Conservation (phyloP, 176 grass and related monocot species). For the barley (Hordeum vulgare) region DNA sequence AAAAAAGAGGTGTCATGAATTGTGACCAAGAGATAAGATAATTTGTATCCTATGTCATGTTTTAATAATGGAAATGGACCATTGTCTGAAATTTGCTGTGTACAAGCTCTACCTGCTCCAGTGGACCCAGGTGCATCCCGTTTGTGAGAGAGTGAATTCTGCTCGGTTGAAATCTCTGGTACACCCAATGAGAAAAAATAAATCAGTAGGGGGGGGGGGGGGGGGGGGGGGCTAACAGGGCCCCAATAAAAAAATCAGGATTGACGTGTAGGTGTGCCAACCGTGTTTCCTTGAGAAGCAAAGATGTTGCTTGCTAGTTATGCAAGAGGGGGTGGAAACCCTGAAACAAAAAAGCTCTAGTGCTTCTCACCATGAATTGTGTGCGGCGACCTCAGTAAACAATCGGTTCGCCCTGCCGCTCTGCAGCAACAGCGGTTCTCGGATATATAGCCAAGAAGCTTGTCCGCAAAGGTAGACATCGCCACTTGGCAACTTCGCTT, state of each 20-base stretch:
- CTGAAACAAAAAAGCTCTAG: neutral
- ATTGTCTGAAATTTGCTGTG: neutral
- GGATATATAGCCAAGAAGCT: neutral
- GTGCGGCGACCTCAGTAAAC: neutral
- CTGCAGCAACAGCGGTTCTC: neutral
- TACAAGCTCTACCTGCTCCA: neutral
- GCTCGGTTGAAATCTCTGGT: too few relatives aligned
- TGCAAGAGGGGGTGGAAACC: neutral
- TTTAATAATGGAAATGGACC: neutral
- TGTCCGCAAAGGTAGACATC: neutral
- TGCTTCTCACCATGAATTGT: neutral
- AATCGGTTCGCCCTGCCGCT: neutral
- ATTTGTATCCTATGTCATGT: neutral
- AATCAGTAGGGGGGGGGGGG: too few relatives aligned
- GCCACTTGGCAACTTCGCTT: neutral
- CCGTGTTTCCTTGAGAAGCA: neutral
- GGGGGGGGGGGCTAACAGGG: too few relatives aligned
- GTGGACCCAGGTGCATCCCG: neutral
- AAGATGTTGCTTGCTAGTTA: neutral
- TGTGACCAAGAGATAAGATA: neutral
- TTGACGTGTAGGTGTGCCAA: neutral
- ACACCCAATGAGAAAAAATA: too few relatives aligned
- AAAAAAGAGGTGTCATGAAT: neutral
- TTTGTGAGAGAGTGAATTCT: too few relatives aligned
- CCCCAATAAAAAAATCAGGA: neutral